Evolutionary conservation across 1,284 basidiomycete genomes (phyloP), one percentile per base, ranked within the genome.

Genomic region (Flammula alnicola): DNA sequence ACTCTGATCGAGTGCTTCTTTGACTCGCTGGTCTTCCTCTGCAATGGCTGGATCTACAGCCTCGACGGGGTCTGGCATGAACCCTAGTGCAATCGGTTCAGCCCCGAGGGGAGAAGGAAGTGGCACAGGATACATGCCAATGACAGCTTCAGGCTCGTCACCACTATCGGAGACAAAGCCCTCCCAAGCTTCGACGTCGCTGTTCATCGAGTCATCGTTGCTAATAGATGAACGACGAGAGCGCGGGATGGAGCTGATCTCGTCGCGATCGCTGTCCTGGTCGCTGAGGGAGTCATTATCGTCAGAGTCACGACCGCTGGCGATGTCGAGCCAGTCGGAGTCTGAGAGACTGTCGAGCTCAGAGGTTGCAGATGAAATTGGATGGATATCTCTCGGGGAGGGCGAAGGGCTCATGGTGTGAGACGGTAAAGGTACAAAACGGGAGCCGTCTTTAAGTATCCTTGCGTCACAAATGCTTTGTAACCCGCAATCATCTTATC

Each of bases 301-400:
- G 59, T 84, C 85, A 31, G 84, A 86, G 48, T 81, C 80, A 52
- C 77, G 76, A 68, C 77, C 80, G 60, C 81, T 84, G 31, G 83
- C 71, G 53, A 90, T 77, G 60, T 90, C 87, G 60, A 88, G 82
- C 87, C 87, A 89, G 68, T 89, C 86, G 27, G 85, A 88, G 70
- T 90, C 88, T 30, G 87, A 90, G 55, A 81, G 67, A 55, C 68
- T 79, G 63, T 86, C 86, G 55, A 76, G 63, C 63, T 88, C 87
- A 58, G 83, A 81, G 62, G 78, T 70, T 51, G 62, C 55, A 40
- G 67, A 70, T 56, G 66, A 66, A 51, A 65, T 64, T 29, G 52
- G 51, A 57, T 61, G 57, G 22, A 40, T 31, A 52, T 66, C 61
- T 49, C 64, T 50, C 49, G 68, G 65, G 60, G 66, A 62, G 59